Conservation (phyloP, 805 yeast species). For the Helenozyma baotianmanensis region DNA sequence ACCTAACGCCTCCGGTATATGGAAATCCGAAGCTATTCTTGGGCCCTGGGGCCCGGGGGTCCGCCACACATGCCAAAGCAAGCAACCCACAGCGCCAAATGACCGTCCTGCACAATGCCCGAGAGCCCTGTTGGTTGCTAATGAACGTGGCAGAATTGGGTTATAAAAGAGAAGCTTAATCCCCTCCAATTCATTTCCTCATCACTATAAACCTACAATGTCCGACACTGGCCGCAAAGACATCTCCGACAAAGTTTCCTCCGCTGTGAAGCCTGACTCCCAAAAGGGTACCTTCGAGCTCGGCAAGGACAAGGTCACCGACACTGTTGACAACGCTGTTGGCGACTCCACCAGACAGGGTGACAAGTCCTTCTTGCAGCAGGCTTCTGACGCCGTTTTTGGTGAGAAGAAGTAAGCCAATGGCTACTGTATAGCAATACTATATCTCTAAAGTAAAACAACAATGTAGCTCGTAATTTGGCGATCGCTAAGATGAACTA, state of each 20-base stretch:
- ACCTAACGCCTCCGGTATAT: too few species aligned
- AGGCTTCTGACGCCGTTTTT: slow-evolving; percentile 42
- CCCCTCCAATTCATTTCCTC: neutral
- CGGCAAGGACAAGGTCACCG: slow-evolving; percentile 35
- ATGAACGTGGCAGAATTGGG: neutral
- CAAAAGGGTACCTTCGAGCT: slow-evolving; percentile 36
- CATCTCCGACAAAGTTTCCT: slow-evolving; percentile 33
- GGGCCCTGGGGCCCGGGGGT: too few species aligned
- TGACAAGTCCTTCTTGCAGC: slow-evolving; percentile 38
- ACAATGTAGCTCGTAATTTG: too few species aligned
- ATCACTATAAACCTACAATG: slow-evolving; percentile 19
- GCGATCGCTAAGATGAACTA: too few species aligned
- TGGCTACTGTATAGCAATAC: too few species aligned
- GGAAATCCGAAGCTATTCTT: too few species aligned
- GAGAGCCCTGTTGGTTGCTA: neutral
- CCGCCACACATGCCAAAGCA: neutral
- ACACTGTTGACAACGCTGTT: slow-evolving; percentile 31
- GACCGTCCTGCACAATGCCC: slow-evolving; percentile 7
- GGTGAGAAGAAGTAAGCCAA: slow-evolving; percentile 28
- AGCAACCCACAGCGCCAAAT: neutral
- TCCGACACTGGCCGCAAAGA: slow-evolving; percentile 42
- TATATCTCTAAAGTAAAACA: too few species aligned
- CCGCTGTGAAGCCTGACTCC: slow-evolving; percentile 39
- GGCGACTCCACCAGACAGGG: slow-evolving; percentile 32
- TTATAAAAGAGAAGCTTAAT: slow-evolving; percentile 5